Conservation (phyloP, 176 grass and related monocot species). For the Hordeum vulgare region MorexV3_pseudomolecules_assembly NC_058523.1:137089643-137090142, state of each 20-base stretch:
- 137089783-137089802: constrained; percentile 68
- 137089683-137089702: background rate
- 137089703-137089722: constrained; percentile 12
- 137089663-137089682: background rate
- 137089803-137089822: constrained; percentile 81
- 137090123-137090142: constrained; percentile 69
- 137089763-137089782: constrained; percentile 55
- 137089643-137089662: background rate
- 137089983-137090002: constrained; percentile 58
- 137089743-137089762: constrained; percentile 51
- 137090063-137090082: constrained; percentile 65
- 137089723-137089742: constrained; percentile 54
- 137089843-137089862: constrained; percentile 76
- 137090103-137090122: constrained; percentile 64
- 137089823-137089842: constrained; percentile 65
- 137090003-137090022: constrained; percentile 61
- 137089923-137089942: constrained; percentile 37
- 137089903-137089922: constrained; percentile 72
- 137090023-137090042: constrained; percentile 63
- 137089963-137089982: constrained; percentile 75
- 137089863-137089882: constrained; percentile 65
- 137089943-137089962: constrained; percentile 68
- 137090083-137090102: constrained; percentile 60
- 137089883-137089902: constrained; percentile 92
- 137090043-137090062: constrained; percentile 71